Evolutionary conservation across 2,329 filamentous ascomycete genomes (phyloP).

Genomic region (Fusarium illudens): DNA sequence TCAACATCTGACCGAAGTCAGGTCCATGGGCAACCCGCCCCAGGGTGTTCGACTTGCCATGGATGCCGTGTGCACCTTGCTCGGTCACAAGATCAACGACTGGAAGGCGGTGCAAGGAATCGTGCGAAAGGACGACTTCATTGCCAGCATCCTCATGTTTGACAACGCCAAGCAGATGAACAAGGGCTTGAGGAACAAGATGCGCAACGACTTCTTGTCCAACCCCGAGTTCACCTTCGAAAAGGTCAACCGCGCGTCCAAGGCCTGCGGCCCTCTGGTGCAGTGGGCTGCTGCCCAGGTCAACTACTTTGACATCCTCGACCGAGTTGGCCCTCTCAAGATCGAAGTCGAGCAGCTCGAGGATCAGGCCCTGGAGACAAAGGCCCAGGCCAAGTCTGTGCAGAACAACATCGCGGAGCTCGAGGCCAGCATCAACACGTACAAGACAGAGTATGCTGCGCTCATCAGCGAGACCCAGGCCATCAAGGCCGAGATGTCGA

Average conservation of each 20-base stretch:
- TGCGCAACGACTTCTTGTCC: conserved; percentile 90
- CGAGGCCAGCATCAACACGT: conserved; percentile 89
- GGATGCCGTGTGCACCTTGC: conserved; percentile 93
- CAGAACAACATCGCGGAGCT: conserved; percentile 85
- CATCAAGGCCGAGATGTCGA: conserved; percentile 96
- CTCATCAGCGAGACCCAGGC: conserved; percentile 97
- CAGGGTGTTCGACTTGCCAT: conserved; percentile 89
- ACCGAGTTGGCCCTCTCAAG: conserved; percentile 89
- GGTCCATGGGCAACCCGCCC: conserved; percentile 94
- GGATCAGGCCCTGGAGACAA: conserved; percentile 88
- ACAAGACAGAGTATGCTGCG: conserved; percentile 95
- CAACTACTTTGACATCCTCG: conserved; percentile 96
- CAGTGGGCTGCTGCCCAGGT: conserved; percentile 98
- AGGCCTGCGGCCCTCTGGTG: conserved; percentile 94
- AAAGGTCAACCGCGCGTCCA: conserved; percentile 93
- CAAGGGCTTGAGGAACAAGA: conserved; percentile 78
- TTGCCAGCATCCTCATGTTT: conserved; percentile 96
- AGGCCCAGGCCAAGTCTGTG: conserved; percentile 90
- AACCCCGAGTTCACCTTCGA: conserved; percentile 97
- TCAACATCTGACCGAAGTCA: conserved; percentile 95
- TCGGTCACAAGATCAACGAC: conserved; percentile 87
- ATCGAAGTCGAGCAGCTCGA: conserved; percentile 89
- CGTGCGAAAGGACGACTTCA: conserved; percentile 93
- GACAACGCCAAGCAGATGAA: conserved; percentile 98
- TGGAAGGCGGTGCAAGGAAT: conserved; percentile 94